Conservation (phyloP, 1,284 basidiomycete species). For the Trichosporon coremiiforme region DNA sequence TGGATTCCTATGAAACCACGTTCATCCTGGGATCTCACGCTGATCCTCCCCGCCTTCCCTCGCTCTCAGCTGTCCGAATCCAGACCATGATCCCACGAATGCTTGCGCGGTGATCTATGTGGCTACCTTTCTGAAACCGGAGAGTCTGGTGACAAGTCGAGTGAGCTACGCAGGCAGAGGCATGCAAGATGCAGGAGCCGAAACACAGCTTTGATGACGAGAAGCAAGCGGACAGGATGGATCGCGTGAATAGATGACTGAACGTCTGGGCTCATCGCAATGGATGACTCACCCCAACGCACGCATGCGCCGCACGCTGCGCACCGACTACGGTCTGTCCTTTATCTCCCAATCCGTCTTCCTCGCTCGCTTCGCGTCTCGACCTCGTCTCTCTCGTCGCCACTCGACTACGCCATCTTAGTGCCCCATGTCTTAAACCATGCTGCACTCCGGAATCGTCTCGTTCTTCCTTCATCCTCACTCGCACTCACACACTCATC, state of each 20-base stretch:
- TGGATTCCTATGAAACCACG: neutral
- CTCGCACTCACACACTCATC: neutral
- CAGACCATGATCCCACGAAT: neutral
- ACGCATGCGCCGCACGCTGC: conserved; percentile 3
- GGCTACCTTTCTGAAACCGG: neutral
- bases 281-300: neutral
- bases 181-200: neutral
- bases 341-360: neutral
- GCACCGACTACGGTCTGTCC: neutral
- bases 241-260: neutral
- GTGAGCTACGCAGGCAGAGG: neutral
- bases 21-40: neutral
- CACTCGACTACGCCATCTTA: neutral
- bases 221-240: neutral
- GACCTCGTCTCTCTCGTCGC: no score
- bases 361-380: neutral
- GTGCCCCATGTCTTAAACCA: neutral
- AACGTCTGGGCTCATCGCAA: neutral
- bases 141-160: neutral
- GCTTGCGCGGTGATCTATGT: neutral
- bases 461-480: neutral
- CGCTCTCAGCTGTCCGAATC: neutral
- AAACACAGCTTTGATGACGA: neutral
- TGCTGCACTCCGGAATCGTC: neutral
- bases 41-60: neutral